Conservation (phyloP, 1,284 basidiomycete species). For the Cutaneotrichosporon arboriforme region DNA sequence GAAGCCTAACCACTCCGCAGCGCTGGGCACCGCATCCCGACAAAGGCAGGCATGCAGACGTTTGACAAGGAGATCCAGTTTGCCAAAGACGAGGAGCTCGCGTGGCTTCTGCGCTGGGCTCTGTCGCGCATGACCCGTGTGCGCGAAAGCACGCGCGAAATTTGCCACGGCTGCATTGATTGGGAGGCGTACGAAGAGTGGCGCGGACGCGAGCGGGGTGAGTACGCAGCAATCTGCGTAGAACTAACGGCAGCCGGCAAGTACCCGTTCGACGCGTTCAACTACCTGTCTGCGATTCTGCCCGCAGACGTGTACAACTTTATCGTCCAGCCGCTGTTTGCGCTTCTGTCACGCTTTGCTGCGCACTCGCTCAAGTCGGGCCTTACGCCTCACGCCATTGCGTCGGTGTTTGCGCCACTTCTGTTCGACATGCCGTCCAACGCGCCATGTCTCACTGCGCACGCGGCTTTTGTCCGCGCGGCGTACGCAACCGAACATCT, state of each 20-base stretch:
- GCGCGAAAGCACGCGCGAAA: constrained; percentile 49
- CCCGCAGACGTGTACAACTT: constrained; percentile 54
- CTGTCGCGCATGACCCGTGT: constrained; percentile 65
- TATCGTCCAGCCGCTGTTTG: constrained; percentile 63
- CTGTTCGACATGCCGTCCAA: constrained; percentile 59
- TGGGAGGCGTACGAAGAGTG: constrained; percentile 74
- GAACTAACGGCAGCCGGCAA: constrained; percentile 52
- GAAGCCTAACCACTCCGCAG: background rate
- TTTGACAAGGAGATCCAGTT: constrained; percentile 75
- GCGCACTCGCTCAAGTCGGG: constrained; percentile 73
- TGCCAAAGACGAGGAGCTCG: constrained; percentile 75
- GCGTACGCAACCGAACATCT: constrained; percentile 83
- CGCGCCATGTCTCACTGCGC: constrained; percentile 66
- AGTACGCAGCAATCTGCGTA: constrained; percentile 28
- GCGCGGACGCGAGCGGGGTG: constrained; percentile 69
- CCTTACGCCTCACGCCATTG: constrained; percentile 73
- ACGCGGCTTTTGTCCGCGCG: constrained; percentile 70
- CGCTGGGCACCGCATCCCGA: constrained; percentile 4
- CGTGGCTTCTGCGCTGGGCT: constrained; percentile 80
- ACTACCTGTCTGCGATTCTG: constrained; percentile 51
- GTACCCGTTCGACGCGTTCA: constrained; percentile 66
- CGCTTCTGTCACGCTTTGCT: constrained; percentile 68
- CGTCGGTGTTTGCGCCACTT: constrained; percentile 79
- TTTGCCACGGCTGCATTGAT: constrained; percentile 63
- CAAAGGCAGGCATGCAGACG: constrained; percentile 25